phyloP scores from a whole-genome alignment of 176 grass and related monocot species.

The Urochloa ruziziensis region DNA sequence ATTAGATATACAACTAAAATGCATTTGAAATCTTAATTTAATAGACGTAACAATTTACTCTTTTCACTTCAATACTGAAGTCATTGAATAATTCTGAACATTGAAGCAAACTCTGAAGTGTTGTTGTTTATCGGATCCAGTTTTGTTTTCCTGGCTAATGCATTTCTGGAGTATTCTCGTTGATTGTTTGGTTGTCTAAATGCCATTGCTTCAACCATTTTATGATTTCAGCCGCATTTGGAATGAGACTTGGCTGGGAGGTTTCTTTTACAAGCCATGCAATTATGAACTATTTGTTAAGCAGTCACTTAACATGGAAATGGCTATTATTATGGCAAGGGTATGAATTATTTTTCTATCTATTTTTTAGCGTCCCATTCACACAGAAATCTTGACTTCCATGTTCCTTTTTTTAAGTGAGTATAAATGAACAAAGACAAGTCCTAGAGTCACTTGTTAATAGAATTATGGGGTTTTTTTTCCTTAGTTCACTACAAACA shows the following conservation, averaged over 20 bases:
- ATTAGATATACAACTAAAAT: neutral
- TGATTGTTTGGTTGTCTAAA: neutral
- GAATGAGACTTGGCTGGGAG: slow-evolving; percentile 93
- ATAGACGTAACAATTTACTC: neutral
- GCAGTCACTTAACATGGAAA: slow-evolving; percentile 99
- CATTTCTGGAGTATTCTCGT: slow-evolving; percentile 12
- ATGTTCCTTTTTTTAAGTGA: neutral
- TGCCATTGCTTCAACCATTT: slow-evolving; percentile 2
- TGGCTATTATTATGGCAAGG: slow-evolving; percentile 98
- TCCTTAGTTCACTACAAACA: neutral
- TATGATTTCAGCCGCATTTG: slow-evolving; percentile 77
- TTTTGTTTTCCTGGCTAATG: neutral
- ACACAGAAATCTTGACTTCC: neutral
- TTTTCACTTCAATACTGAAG: neutral
- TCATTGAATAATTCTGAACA: neutral
- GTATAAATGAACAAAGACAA: neutral
- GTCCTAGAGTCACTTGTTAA: neutral
- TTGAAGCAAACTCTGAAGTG: neutral
- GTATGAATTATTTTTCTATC: slow-evolving; percentile 42
- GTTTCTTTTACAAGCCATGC: slow-evolving; percentile 99
- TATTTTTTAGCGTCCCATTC: neutral
- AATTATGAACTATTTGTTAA: slow-evolving; percentile 99
- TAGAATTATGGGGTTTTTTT: neutral
- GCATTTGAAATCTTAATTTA: neutral
- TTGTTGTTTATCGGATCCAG: slow-evolving; percentile 8